Base-by-base conservation (phyloP, 2,329 filamentous ascomycete genomes). In the Xylaria sp. region DNA sequence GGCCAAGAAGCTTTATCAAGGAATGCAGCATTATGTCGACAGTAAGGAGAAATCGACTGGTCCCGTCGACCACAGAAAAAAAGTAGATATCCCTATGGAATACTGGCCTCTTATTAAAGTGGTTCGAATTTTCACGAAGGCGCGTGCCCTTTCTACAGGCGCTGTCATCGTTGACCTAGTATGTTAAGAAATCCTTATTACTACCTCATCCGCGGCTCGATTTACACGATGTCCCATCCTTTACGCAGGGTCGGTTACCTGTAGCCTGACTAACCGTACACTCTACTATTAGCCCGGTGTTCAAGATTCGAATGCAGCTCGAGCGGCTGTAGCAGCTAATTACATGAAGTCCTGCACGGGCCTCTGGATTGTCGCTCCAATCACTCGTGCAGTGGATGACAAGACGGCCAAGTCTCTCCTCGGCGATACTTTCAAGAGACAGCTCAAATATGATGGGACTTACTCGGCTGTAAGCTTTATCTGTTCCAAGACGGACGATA, bases 281-380 rank as follows among this genome's bases (percentile, higher is more conserved):
- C 17, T 42, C 14, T 54, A 56, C 32, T 42, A 53, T 21, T 61
- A 76, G 75, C 75, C 75, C 2, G 85, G 86, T 69, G 81, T 87
- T 1, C 85, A 87, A 61, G 86, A 89, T 72, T 83, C 84, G 0
- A 89, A 88, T 74, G 82, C 84, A 21, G 86, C 86, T 64, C 83
- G 86, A 70, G 83, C 83, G 56, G 84, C 84, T n/a, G 85, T 88
- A 39, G 85, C 86, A 2, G 81, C 84, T 56, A 79, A 80, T 0
- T 89, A 89, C 70, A 84, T 88, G 80, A 86, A 88, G 72, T 82
- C 85, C 69, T 89, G 86, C 69, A 86, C 85, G 0, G 84, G 84
- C 0, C 75, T 89, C 0, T 90, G 86, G 86, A 86, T 90, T 67
- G 85, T 89, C n/a, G 86, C 87, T 0, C 86, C 87, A 0, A 89